These are phyloP conservation scores for Trametes villosa DNA, from an alignment of 768 basidiomycete genomes.

Conservation along the genomic window DNA sequence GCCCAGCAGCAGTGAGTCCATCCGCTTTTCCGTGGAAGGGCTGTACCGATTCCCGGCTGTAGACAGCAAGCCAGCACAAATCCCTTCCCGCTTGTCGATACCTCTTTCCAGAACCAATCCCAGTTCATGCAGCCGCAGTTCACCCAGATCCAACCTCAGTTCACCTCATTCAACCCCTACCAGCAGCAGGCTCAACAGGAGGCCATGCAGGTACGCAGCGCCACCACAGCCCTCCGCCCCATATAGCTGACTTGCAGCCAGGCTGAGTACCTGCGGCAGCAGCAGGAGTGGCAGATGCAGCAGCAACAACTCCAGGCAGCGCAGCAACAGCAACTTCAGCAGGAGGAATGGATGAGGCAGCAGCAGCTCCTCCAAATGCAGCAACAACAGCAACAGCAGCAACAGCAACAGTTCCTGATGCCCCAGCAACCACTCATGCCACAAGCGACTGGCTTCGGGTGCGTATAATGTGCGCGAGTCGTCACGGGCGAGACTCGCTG, in stretches of 20 bases:
- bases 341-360: constrained; percentile 64
- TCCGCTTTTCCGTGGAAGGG: not conserved
- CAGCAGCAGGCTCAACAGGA: constrained; percentile 94
- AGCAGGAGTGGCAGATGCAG: constrained; percentile 76
- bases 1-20: constrained; percentile 70
- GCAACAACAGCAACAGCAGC: constrained; percentile 59
- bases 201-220: constrained; percentile 60
- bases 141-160: constrained; percentile 79
- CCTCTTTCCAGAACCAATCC: constrained; percentile 51
- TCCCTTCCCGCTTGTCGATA: constrained; percentile 65
- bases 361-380: constrained; percentile 56
- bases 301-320: constrained; percentile 53
- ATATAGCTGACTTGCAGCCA: constrained; percentile 18
- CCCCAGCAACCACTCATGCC: constrained; percentile 48
- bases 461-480: constrained; percentile 1
- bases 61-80: constrained; percentile 42
- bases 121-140: constrained; percentile 73
- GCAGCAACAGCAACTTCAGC: constrained; percentile 51
- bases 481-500: not conserved
- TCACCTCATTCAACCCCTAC: constrained; percentile 92
- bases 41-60: constrained; percentile 16
- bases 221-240: not conserved
- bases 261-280: constrained; percentile 50
- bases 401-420: constrained; percentile 53
- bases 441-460: constrained; percentile 83